Conservation (phyloP, 2,329 filamentous ascomycete species). For the Dactylonectria estremocensis region DNA sequence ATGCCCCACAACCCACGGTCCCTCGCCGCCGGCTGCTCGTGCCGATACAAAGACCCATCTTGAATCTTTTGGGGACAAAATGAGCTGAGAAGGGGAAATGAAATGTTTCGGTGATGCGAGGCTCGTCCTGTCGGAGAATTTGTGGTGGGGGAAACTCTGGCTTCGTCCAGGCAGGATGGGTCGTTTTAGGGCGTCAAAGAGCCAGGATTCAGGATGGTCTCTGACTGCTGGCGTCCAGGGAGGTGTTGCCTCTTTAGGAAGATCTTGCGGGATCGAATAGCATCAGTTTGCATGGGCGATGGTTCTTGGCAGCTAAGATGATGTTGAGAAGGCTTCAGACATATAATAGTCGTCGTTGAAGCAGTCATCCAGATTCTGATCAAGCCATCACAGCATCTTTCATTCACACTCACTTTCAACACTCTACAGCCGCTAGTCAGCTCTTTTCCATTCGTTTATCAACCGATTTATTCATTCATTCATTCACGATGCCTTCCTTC, state of each 20-base stretch:
- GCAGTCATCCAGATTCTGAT: neutral
- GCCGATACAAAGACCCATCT: neutral
- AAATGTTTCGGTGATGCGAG: constrained; percentile 13
- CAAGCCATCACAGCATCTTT: constrained; percentile 14
- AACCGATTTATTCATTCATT: constrained; percentile 7
- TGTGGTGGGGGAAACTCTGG: neutral
- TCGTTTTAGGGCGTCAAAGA: neutral
- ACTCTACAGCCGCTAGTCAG: constrained; percentile 22
- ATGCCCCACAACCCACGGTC: neutral
- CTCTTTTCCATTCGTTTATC: constrained; percentile 26
- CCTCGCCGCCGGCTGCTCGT: neutral
- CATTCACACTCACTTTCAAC: constrained; percentile 26
- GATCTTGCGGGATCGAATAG: constrained; percentile 23
- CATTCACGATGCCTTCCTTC: constrained; percentile 38
- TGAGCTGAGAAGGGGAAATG: constrained; percentile 9
- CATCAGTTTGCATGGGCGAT: neutral
- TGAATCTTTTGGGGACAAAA: neutral
- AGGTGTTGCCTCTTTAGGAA: constrained; percentile 21
- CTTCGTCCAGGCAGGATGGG: neutral
- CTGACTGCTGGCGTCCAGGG: constrained; percentile 10
- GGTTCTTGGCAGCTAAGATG: neutral
- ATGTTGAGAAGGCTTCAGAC: neutral
- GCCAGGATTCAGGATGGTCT: constrained; percentile 8
- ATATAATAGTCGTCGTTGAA: constrained; percentile 19
- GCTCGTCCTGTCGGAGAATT: constrained; percentile 22